These are phyloP conservation scores for Phytophthora rubi DNA, from an alignment of 352 stramenopile species.

Conservation along the genomic window DNA sequence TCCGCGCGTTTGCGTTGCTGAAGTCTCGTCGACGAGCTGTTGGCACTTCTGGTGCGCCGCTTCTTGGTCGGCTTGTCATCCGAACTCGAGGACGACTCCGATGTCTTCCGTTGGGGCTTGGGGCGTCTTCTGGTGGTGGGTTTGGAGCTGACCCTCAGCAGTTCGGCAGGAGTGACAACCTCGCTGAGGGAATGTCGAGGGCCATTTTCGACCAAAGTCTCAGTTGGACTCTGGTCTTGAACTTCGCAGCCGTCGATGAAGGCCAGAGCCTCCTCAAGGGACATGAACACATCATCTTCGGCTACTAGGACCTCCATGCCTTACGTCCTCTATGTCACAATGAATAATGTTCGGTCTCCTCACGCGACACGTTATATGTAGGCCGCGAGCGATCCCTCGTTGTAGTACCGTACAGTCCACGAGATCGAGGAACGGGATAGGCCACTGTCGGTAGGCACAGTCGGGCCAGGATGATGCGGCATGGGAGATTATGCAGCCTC, in stretches of 20 bases:
- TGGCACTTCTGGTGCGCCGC: slow-evolving; percentile 19
- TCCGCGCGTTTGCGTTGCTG: slow-evolving; percentile 38
- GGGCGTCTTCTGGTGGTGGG: slow-evolving; percentile 4
- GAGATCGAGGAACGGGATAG: neutral
- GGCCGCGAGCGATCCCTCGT: neutral
- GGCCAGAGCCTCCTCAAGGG: slow-evolving; percentile 34
- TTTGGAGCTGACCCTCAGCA: neutral
- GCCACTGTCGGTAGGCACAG: slow-evolving; percentile 19
- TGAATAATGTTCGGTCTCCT: slow-evolving; percentile 15
- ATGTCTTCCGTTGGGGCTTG: neutral
- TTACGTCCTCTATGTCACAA: slow-evolving; percentile 7
- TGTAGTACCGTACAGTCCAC: too few species aligned
- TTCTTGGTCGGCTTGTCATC: slow-evolving; percentile 23
- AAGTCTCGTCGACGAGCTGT: slow-evolving; percentile 29
- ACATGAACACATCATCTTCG: slow-evolving; percentile 29
- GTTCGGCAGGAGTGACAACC: neutral
- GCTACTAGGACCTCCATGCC: slow-evolving; percentile 31
- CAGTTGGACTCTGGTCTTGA: slow-evolving; percentile 1
- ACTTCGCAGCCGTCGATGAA: slow-evolving; percentile 34
- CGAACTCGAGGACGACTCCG: slow-evolving; percentile 11
- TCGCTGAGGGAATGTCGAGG: neutral
- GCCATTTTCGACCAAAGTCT: neutral
- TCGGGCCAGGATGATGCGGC: slow-evolving; percentile 19
- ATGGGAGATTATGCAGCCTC: slow-evolving; percentile 10
- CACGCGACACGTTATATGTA: slow-evolving; percentile 22